phyloP scores from a whole-genome alignment of 192 early-diverging fungal species.

The Chytriomyces sp. region DNA sequence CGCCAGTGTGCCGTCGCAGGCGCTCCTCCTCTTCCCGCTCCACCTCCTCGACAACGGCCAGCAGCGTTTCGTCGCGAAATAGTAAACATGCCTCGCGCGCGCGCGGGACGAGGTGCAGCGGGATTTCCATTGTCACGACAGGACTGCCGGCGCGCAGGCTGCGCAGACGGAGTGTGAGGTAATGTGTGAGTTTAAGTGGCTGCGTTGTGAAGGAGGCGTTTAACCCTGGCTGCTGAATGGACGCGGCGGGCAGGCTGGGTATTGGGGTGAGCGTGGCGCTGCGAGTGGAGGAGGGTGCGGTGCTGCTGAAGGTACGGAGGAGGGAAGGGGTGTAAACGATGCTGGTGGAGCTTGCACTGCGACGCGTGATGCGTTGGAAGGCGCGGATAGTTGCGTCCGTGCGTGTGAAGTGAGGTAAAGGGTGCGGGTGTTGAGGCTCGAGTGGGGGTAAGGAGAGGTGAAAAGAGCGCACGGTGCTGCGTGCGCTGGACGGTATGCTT shows the following conservation, averaged over 20 bases:
- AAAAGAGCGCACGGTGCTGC: neutral
- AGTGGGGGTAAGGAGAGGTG: neutral
- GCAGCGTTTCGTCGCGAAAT: conserved; percentile 6
- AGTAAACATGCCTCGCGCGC: neutral
- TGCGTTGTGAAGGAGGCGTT: conserved; percentile 21
- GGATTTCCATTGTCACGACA: conserved; percentile 5
- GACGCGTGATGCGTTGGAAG: neutral
- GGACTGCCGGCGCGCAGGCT: neutral
- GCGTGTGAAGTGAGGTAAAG: neutral
- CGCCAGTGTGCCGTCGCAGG: too few species aligned
- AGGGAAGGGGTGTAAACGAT: neutral
- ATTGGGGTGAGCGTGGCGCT: neutral
- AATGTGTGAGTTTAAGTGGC: conserved; percentile 22
- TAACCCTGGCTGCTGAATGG: neutral
- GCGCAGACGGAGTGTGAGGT: neutral
- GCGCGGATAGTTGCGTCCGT: neutral
- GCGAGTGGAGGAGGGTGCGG: neutral
- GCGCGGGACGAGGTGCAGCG: conserved; percentile 3
- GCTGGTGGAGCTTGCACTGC: neutral
- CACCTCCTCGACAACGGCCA: conserved; percentile 29
- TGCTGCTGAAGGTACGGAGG: neutral
- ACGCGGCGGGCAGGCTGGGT: neutral
- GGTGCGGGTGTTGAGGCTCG: conserved; percentile 10
- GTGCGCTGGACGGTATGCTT: neutral
- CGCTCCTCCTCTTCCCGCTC: conserved; percentile 28